Conservation (phyloP, 768 basidiomycete genomes). For the Mycena galericulata region DNA sequence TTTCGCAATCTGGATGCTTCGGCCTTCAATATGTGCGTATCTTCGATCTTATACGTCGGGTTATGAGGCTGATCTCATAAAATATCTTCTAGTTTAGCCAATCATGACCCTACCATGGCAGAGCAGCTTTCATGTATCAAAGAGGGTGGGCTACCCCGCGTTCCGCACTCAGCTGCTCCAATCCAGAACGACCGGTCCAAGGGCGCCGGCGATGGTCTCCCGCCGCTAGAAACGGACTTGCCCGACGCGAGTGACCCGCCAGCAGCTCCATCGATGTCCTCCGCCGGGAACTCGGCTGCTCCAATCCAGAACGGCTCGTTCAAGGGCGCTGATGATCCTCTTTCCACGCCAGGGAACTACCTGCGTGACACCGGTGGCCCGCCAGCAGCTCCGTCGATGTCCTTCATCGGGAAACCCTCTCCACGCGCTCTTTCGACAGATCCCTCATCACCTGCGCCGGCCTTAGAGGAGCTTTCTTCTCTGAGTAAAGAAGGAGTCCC, state of each 20-base stretch:
- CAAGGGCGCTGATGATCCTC: no score
- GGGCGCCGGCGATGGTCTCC: no score
- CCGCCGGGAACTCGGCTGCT: no score
- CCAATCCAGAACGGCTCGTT: no score
- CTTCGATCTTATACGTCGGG: background rate
- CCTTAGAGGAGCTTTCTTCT: background rate
- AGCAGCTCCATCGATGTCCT: background rate
- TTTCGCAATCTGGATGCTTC: slow-evolving; percentile 20
- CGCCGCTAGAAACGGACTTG: background rate
- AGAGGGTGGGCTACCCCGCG: slow-evolving; percentile 8
- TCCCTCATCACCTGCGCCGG: background rate
- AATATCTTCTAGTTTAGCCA: slow-evolving; percentile 7
- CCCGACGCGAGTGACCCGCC: background rate
- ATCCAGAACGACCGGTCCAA: background rate
- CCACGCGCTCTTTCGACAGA: background rate
- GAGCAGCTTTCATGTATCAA: slow-evolving; percentile 24
- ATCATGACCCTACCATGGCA: slow-evolving; percentile 22
- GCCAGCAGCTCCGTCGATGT: background rate
- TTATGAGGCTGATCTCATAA: background rate
- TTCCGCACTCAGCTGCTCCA: background rate
- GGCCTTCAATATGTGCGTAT: slow-evolving; percentile 24
- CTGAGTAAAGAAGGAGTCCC: background rate
- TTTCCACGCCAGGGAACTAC: background rate
- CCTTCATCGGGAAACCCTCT: background rate
- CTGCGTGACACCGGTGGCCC: background rate